phyloP scores from a whole-genome alignment of 305 asterid genomes.

The Solanum hybrid region DNA sequence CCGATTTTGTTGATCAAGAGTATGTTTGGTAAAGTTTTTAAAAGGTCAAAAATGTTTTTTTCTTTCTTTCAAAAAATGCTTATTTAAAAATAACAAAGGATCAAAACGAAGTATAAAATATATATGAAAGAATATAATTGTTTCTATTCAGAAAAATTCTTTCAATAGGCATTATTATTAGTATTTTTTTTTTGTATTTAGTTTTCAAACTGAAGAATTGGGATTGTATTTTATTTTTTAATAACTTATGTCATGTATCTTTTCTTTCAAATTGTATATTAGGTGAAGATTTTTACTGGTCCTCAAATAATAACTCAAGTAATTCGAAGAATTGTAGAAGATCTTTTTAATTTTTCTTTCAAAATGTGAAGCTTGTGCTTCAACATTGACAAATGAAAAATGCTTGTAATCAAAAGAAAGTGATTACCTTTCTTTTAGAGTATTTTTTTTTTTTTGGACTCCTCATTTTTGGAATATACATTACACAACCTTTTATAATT shows the following conservation, averaged over 20 bases:
- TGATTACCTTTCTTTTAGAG: background rate
- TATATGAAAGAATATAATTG: background rate
- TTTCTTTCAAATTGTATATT: background rate
- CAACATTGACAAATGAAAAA: background rate
- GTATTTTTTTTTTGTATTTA: background rate
- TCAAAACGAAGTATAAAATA: background rate
- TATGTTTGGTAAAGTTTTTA: background rate
- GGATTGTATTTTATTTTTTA: background rate
- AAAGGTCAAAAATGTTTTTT: background rate
- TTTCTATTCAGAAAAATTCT: background rate
- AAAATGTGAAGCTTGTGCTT: background rate
- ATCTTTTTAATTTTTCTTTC: background rate
- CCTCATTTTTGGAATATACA: background rate
- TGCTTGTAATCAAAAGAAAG: background rate
- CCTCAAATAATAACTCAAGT: too few species aligned
- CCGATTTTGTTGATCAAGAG: background rate
- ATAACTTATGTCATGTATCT: background rate
- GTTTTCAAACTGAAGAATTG: background rate
- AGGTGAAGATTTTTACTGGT: background rate
- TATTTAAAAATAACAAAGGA: too few species aligned
- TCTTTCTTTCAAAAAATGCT: background rate
- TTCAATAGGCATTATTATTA: background rate
- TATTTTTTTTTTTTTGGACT: background rate
- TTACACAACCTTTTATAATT: background rate
- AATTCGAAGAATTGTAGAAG: background rate